Base-by-base conservation (phyloP, 2,329 filamentous ascomycete species). In the Zasmidium cellare region DNA sequence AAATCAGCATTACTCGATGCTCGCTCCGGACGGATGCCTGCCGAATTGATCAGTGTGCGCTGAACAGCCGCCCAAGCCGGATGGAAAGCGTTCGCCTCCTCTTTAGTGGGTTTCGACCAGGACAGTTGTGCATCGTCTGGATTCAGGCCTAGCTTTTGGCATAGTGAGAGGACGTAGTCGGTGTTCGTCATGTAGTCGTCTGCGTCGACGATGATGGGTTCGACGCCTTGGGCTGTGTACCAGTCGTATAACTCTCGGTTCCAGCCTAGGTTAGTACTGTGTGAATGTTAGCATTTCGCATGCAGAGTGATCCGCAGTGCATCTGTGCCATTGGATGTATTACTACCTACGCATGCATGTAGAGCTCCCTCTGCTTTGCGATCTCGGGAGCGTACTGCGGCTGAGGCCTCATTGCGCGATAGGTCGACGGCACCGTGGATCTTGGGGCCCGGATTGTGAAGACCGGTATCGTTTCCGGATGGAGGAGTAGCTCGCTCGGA, bases 181-280 rank as follows among this genome's bases (percentile, higher is more conserved):
- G 71, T 70, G 18, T 64, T 57, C 41, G 69, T 69, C 46, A 77
- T 76, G 3, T 76, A 59, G 56, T 76, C 75, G 54, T 76, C 70
- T 6, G 75, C 74, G 53, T 77, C 75, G 1, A 76, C 53, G 2
- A 77, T 60, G 3, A 74, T 63, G 0, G 73, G 74, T 7, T 64
- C 55, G 24, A 59, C 57, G 3, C 50, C 51, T 14, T 62, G 46
- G 3, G 63, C 63, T 11, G 62, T 51, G 57, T 68, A 74, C 66
- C 69, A 76, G 46, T 77, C 72, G 53, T 73, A 76, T n/a, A 77
- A 59, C 46, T 62, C 49, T 1, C 74, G 68, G 9, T 67, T 65
- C 69, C 70, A 75, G 28, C 59, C 60, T 28, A 74, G 53, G n/a
- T 67, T 72, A 59, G 72, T 69, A 44, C 69, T 66, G 5, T 60